These are phyloP conservation scores for Blastobotrys capitulatus DNA, from an alignment of 1,139 yeast genomes.

Conservation along the genomic window DNA sequence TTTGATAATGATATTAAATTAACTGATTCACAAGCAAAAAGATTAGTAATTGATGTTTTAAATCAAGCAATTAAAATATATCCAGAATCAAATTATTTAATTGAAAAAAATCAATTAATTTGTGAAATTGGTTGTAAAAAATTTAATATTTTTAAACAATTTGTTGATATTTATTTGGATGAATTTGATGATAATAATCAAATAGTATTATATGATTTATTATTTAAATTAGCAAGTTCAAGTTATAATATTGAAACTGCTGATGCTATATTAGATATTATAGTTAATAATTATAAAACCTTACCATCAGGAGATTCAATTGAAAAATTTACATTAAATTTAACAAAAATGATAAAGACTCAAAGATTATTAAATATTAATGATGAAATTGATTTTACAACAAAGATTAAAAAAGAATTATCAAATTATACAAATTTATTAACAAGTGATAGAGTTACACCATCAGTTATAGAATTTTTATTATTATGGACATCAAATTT, in stretches of 20 bases:
- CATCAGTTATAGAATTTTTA: slow-evolving; percentile 26
- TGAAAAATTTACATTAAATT: slow-evolving; percentile 23
- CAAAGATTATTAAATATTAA: slow-evolving; percentile 22
- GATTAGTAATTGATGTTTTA: slow-evolving; percentile 5
- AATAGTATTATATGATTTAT: slow-evolving; percentile 22
- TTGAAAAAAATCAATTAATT: slow-evolving; percentile 17
- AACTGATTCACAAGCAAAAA: slow-evolving; percentile 4
- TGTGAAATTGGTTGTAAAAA: slow-evolving; percentile 17
- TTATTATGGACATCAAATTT: slow-evolving; percentile 24
- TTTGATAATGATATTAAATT: slow-evolving; percentile 14
- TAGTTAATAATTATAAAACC: slow-evolving; percentile 8
- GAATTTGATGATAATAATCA: slow-evolving; percentile 10
- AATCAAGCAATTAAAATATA: slow-evolving; percentile 9
- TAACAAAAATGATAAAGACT: slow-evolving; percentile 21
- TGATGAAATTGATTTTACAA: slow-evolving; percentile 21
- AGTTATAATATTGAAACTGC: slow-evolving; percentile 28
- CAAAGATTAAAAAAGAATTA: slow-evolving; percentile 21
- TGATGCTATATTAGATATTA: slow-evolving; percentile 20
- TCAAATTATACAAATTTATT: slow-evolving; percentile 19
- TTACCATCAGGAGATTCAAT: slow-evolving; percentile 25
- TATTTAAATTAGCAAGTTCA: slow-evolving; percentile 26
- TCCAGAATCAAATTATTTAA: slow-evolving; percentile 12
- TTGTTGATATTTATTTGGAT: slow-evolving; percentile 18
- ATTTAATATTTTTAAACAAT: slow-evolving; percentile 16
- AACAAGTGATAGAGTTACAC: slow-evolving; percentile 22